phyloP scores from a whole-genome alignment of 2,329 filamentous ascomycete genomes.

The Claviceps monticola region DNA sequence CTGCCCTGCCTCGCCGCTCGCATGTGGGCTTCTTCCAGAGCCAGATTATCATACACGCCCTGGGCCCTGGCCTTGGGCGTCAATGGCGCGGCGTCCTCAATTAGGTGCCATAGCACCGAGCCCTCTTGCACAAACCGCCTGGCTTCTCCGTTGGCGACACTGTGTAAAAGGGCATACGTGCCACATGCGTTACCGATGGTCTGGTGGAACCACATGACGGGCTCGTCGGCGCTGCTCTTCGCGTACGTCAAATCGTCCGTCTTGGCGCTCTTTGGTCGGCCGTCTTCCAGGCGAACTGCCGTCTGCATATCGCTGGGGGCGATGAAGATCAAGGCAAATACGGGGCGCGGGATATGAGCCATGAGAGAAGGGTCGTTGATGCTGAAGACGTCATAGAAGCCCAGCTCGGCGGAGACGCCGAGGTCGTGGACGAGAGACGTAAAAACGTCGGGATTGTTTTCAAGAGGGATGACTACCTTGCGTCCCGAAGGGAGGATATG shows the following conservation, averaged over 20 bases:
- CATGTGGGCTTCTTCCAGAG: constrained; percentile 60
- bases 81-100: constrained; percentile 47
- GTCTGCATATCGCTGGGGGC: constrained; percentile 48
- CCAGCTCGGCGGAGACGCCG: constrained; percentile 51
- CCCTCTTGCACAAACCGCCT: constrained; percentile 36
- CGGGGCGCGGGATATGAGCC: constrained; percentile 57
- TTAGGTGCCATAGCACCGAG: constrained; percentile 43
- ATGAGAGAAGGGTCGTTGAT: constrained; percentile 67
- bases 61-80: constrained; percentile 48
- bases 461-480: constrained; percentile 27
- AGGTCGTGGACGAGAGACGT: constrained; percentile 55
- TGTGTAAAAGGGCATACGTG: constrained; percentile 63
- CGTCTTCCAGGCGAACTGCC: constrained; percentile 18
- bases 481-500: constrained; percentile 15
- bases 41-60: constrained; percentile 55
- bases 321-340: constrained; percentile 65
- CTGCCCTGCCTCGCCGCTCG: constrained; percentile 55
- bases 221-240: constrained; percentile 32
- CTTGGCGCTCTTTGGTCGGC: constrained; percentile 9
- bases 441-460: constrained; percentile 67
- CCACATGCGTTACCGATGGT: constrained; percentile 76
- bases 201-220: constrained; percentile 73
- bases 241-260: constrained; percentile 18
- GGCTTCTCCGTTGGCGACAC: constrained; percentile 54
- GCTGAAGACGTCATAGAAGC: constrained; percentile 72